These are phyloP conservation scores for Citrus australasica DNA, from an alignment of 345 rosid species.

Conservation along the genomic window DNA sequence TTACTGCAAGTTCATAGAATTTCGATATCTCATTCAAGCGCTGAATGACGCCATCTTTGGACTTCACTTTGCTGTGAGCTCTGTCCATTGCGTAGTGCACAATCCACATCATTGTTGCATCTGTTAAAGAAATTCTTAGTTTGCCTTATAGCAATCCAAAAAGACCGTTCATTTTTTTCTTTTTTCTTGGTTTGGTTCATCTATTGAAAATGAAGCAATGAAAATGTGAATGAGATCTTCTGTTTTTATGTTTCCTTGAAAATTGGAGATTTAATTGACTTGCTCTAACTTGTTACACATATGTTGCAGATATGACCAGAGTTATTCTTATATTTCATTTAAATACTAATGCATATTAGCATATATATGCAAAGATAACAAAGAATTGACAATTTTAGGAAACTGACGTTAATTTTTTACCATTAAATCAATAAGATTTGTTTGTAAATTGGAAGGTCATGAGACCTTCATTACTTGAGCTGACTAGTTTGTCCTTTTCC, in stretches of 20 bases:
- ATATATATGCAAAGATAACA: no score
- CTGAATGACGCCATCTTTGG: slow-evolving; percentile 53
- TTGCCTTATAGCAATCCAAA: slow-evolving; percentile 42
- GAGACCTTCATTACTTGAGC: no score
- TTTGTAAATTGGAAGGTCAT: no score
- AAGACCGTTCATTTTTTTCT: slow-evolving; percentile 40
- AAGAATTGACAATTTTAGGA: no score
- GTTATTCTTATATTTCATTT: no score
- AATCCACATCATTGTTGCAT: slow-evolving; percentile 83
- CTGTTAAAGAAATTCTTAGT: slow-evolving; percentile 56
- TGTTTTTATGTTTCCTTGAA: background rate
- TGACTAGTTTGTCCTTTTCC: no score
- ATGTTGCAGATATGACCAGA: no score
- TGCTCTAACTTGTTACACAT: background rate
- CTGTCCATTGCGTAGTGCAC: slow-evolving; percentile 71
- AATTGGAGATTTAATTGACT: slow-evolving; percentile 27
- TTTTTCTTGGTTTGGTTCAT: background rate
- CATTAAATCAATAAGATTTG: no score
- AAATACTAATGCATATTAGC: no score
- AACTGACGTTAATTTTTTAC: no score
- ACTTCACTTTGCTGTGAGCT: slow-evolving; percentile 68
- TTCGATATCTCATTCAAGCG: slow-evolving; percentile 71
- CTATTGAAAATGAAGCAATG: background rate
- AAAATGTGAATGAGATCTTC: background rate
- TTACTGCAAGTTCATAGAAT: slow-evolving; percentile 77